phyloP scores from a whole-genome alignment of 1,284 basidiomycete species.

The Tylopilus orsonianus region DNA sequence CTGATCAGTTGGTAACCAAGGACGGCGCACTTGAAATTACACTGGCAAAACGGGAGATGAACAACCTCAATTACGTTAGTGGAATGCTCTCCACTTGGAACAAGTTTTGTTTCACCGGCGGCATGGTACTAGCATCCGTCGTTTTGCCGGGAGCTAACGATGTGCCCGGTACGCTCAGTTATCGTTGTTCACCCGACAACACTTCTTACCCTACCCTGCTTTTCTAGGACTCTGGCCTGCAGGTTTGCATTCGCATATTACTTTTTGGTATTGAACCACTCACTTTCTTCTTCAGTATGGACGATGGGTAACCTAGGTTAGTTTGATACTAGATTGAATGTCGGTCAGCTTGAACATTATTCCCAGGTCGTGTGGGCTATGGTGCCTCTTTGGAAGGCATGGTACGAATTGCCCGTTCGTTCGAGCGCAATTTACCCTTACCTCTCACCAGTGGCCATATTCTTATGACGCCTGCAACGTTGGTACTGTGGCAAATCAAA shows the following conservation, averaged over 20 bases:
- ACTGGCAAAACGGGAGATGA: conserved; percentile 60
- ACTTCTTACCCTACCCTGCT: background rate
- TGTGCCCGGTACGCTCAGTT: conserved; percentile 39
- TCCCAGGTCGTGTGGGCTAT: conserved; percentile 53
- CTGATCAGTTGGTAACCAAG: conserved; percentile 75
- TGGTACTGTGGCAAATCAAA: conserved; percentile 58
- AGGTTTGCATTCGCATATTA: conserved; percentile 24
- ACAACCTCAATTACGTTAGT: conserved; percentile 76
- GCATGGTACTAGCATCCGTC: conserved; percentile 71
- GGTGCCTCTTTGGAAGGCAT: conserved; percentile 63
- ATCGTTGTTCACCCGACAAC: conserved; percentile 42
- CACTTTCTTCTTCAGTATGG: conserved; percentile 42
- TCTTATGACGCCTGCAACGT: conserved; percentile 57
- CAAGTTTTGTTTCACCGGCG: conserved; percentile 94
- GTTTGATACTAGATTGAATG: conserved; percentile 1
- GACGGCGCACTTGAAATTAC: conserved; percentile 82
- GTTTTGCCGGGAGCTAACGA: conserved; percentile 77
- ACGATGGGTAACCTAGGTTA: conserved; percentile 63
- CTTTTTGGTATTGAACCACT: conserved; percentile 8
- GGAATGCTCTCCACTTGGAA: conserved; percentile 80
- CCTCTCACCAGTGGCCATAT: conserved; percentile 41
- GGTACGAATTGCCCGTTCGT: conserved; percentile 30
- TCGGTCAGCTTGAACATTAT: background rate
- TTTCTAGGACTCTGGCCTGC: conserved; percentile 33
- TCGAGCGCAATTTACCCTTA: background rate